A percentile compares a stretch with the other conserved stretches of the same genome.
Conservation (phyloP, 2,329 filamentous ascomycete genomes). For the Furcasterigmium furcatum region DNA sequence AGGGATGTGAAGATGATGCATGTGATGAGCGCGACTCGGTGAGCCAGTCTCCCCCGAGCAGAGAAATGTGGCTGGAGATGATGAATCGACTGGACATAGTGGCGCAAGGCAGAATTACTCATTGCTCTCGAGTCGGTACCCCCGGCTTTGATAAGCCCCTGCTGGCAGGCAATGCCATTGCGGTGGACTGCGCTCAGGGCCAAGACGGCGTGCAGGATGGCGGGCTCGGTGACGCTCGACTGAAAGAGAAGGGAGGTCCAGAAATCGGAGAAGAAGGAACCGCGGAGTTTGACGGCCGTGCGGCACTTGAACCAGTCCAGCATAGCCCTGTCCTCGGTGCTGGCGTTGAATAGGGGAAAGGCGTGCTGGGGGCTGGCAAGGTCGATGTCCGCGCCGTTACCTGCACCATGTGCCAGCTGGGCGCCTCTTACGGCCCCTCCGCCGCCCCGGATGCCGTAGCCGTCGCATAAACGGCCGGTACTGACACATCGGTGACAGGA, state of each 20-base stretch:
- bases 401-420: no score
- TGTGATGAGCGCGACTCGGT: constrained; percentile 31
- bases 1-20: constrained; percentile 31
- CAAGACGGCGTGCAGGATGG: constrained; percentile 34
- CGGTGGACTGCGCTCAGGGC: constrained; percentile 32
- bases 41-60: constrained; percentile 18
- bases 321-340: constrained; percentile 23
- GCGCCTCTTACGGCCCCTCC: constrained; percentile 9
- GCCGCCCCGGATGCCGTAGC: constrained; percentile 17
- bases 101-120: constrained; percentile 22
- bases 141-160: no score
- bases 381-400: no score
- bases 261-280: constrained; percentile 30
- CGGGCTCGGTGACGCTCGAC: constrained; percentile 28
- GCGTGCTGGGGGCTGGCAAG: no score
- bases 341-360: no score
- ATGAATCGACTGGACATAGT: constrained; percentile 33
- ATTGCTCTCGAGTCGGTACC: no score
- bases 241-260: constrained; percentile 35
- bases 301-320: constrained; percentile 41
- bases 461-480: constrained; percentile 17
- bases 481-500: constrained; percentile 15
- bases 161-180: constrained; percentile 3
- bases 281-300: constrained; percentile 30
- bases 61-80: constrained; percentile 29